These are phyloP conservation scores for Sporothrix schenckii DNA, from an alignment of 2,329 filamentous ascomycete genomes.

Conservation along the genomic window DNA sequence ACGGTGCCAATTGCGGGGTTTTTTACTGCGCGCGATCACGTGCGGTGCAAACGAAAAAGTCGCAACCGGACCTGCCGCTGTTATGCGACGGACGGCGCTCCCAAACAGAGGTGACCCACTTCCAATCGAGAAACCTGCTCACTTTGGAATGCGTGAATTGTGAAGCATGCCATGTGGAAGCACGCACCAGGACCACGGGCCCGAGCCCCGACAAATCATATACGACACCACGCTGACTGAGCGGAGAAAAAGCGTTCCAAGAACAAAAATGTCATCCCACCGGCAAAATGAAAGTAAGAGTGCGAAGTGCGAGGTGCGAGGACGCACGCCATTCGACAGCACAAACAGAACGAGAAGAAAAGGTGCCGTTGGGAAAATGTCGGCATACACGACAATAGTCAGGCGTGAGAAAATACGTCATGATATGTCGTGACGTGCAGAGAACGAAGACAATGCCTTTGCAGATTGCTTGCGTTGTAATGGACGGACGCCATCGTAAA, in stretches of 20 bases:
- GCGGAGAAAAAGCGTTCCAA: slow-evolving; percentile 4
- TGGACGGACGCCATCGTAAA: background rate
- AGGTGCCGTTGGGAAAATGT: background rate
- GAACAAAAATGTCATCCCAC: slow-evolving; percentile 6
- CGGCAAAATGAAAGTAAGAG: background rate
- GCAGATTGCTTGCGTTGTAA: no score
- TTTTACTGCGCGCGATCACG: slow-evolving; percentile 8
- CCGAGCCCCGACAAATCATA: background rate
- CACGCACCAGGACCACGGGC: background rate
- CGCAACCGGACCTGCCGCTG: background rate
- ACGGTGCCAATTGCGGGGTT: slow-evolving; percentile 6
- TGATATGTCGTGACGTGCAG: background rate
- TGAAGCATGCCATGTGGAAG: background rate
- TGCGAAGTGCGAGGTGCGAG: background rate
- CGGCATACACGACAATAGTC: background rate
- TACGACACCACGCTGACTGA: slow-evolving; percentile 16
- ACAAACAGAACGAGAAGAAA: background rate
- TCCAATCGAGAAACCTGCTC: slow-evolving; percentile 24
- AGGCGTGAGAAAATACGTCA: background rate
- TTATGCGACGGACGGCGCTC: background rate
- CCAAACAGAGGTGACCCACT: slow-evolving; percentile 1
- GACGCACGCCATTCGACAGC: background rate
- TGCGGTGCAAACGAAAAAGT: background rate
- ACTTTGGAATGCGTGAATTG: background rate
- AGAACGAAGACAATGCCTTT: background rate